A percentile compares a stretch with the other conserved stretches of the same genome.
These are phyloP conservation scores for Fraxinus sp. DNA, from an alignment of 305 asterid species.

Conservation along the genomic window DNA sequence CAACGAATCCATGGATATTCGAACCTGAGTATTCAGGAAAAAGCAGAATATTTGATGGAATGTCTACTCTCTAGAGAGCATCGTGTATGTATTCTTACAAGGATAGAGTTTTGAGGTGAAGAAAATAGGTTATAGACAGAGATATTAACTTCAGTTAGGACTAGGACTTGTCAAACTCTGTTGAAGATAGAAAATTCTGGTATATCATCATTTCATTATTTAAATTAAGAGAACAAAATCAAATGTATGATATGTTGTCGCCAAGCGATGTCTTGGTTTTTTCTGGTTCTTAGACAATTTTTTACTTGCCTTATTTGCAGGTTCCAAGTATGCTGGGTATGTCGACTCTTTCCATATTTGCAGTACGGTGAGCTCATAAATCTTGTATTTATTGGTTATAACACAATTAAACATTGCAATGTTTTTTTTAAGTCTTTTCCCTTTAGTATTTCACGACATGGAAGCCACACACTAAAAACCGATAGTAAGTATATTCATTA, in stretches of 20 bases:
- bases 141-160: neutral
- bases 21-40: no score
- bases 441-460: neutral
- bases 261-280: neutral
- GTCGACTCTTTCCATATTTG: constrained; percentile 76
- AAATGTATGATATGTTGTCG: neutral
- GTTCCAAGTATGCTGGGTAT: constrained; percentile 92
- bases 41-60: no score
- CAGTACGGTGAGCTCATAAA: constrained; percentile 71
- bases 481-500: neutral
- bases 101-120: neutral
- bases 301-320: constrained; percentile 33
- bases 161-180: neutral
- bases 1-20: no score
- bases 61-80: neutral
- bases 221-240: neutral
- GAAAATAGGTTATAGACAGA: neutral
- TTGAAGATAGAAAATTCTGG: neutral
- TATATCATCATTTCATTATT: neutral
- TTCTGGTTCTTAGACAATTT: constrained; percentile 13
- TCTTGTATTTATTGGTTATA: neutral
- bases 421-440: neutral
- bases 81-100: neutral
- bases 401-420: neutral
- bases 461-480: neutral